Evolutionary conservation across 2,329 filamentous ascomycete species (phyloP), one percentile per base, ranked within the genome.

Genomic region (Sphaceloma murrayae): DNA sequence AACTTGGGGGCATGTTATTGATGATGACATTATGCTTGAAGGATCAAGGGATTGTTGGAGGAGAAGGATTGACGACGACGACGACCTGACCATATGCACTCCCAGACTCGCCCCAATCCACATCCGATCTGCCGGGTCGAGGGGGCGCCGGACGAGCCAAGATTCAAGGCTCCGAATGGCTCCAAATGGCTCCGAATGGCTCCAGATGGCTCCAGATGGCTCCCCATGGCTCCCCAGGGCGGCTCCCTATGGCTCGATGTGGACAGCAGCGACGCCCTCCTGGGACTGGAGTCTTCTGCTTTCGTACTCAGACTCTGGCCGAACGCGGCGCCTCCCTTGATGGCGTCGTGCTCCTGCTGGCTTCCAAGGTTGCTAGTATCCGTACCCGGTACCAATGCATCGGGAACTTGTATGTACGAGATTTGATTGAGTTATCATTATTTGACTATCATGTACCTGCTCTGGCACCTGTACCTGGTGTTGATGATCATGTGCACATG

Each of bases 281-380:
- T n/a, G n/a, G n/a, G n/a, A n/a, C n/a, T n/a, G n/a, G n/a, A n/a
- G n/a, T n/a, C n/a, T n/a, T n/a, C n/a, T n/a, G n/a, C n/a, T n/a
- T n/a, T n/a, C n/a, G 24, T 6, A 6, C 24, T 11, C 24, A 27
- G 11, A 27, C 24, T 11, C 24, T 29, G 36, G 22, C 10, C 24
- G 36, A 40, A 40, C 36, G 24, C 36, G 36, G 24, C 36, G 36
- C 36, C 36, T 30, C 36, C 36, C 36, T 40, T 13, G 24, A 40
- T 40, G 17, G 33, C 17, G 33, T 18, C 19, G 33, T 6, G n/a
- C 7, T 30, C 14, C 19, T 22, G 30, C 36, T 26, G 19, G 9
- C 18, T 26, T 26, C 36, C 27, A 19, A 26, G 36, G 16, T 29
- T 29, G n/a, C 11, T 29, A n/a, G 16, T 40, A 9, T 17, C 24